Conservation (phyloP, 176 grass and related monocot species). For the Oryza brachyantha region DNA sequence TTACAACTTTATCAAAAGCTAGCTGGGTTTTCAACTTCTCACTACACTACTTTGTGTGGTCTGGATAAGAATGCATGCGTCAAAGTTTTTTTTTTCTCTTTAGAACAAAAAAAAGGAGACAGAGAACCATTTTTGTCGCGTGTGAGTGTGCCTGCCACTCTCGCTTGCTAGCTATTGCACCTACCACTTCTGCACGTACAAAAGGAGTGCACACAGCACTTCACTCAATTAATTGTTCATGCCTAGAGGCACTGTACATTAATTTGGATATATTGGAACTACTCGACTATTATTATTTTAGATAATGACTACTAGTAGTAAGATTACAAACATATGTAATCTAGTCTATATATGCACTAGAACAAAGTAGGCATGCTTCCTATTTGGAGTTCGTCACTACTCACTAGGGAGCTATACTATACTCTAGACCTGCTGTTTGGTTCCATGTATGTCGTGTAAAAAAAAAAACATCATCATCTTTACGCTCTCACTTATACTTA, state of each 20-base stretch:
- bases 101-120: background rate
- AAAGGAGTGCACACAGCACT: background rate
- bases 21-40: slow-evolving; percentile 10
- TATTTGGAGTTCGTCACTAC: too few species aligned
- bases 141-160: slow-evolving; percentile 23
- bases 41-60: background rate
- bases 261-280: too few species aligned
- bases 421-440: background rate
- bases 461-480: too few species aligned
- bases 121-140: slow-evolving; percentile 9
- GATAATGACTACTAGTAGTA: too few species aligned
- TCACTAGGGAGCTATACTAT: background rate
- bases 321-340: background rate
- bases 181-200: background rate
- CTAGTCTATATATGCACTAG: background rate
- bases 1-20: slow-evolving; percentile 32
- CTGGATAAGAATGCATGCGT: slow-evolving; percentile 27
- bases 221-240: background rate
- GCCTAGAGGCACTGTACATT: background rate
- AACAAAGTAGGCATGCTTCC: background rate
- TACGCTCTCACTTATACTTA: too few species aligned
- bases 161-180: slow-evolving; percentile 25
- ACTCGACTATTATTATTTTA: too few species aligned
- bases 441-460: too few species aligned
- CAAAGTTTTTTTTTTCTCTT: background rate